These are phyloP conservation scores for Pythium guiyangense DNA, from an alignment of 352 stramenopile species.

Conservation along the genomic window DNA sequence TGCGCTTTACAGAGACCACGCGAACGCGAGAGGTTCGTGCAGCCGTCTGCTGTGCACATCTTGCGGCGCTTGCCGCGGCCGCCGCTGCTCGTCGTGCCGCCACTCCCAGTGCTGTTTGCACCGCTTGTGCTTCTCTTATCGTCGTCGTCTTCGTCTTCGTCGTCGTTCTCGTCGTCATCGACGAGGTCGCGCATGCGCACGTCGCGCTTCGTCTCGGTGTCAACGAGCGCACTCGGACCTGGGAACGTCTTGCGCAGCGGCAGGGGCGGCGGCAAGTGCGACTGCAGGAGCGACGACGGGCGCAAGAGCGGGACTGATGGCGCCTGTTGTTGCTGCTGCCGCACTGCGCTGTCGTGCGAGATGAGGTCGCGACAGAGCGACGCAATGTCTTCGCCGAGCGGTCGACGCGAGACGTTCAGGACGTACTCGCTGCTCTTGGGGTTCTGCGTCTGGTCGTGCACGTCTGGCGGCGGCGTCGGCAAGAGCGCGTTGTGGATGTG, in stretches of 20 bases:
- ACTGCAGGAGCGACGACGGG: neutral
- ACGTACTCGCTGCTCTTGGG: constrained; percentile 64
- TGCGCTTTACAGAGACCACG: constrained; percentile 77
- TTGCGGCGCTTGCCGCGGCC: constrained; percentile 70
- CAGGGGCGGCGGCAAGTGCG: constrained; percentile 1
- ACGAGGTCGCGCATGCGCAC: constrained; percentile 10
- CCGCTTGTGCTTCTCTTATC: constrained; percentile 16
- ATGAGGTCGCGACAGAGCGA: constrained; percentile 77
- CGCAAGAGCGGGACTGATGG: too few species aligned
- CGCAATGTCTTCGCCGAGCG: constrained; percentile 72
- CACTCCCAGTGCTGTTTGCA: constrained; percentile 13
- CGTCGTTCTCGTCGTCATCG: constrained; percentile 11
- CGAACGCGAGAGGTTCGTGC: constrained; percentile 71
- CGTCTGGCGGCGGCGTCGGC: constrained; percentile 56
- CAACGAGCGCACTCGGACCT: constrained; percentile 4
- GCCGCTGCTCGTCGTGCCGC: constrained; percentile 16
- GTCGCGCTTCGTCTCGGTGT: constrained; percentile 8
- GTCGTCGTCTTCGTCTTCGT: constrained; percentile 18
- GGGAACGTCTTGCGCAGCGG: constrained; percentile 13
- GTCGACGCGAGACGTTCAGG: constrained; percentile 30
- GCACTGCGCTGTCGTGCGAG: constrained; percentile 42
- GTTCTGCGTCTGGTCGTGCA: constrained; percentile 54
- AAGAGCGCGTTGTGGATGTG: constrained; percentile 74
- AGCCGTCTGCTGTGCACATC: constrained; percentile 76
- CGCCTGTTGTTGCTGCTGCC: neutral